A percentile compares a stretch with the other conserved stretches of the same genome.
phyloP scores from a whole-genome alignment of 2,329 filamentous ascomycete genomes.

The Penicillium sp. region DNA sequence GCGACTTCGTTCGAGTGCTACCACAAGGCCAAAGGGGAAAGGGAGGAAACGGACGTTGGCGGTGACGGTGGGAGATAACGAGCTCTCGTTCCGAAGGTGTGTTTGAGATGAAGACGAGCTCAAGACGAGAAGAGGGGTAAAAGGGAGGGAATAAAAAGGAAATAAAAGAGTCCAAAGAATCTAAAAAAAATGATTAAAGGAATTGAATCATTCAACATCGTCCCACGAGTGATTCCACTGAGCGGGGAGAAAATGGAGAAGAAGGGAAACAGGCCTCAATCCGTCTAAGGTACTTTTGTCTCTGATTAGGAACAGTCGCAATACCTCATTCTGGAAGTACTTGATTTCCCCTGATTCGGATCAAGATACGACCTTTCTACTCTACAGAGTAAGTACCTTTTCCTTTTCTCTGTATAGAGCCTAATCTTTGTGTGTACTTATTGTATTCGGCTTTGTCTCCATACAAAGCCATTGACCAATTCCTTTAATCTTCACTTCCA shows the following conservation, averaged over 20 bases:
- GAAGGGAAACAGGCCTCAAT: background rate
- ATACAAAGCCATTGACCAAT: background rate
- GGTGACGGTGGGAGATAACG: background rate
- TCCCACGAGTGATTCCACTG: conserved; percentile 7
- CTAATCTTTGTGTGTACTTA: background rate
- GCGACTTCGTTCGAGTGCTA: background rate
- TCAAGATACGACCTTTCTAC: no score
- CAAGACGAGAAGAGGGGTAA: background rate
- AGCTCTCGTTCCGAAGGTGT: conserved; percentile 1
- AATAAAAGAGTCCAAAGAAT: background rate
- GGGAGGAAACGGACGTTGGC: background rate
- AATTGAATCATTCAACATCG: conserved; percentile 6
- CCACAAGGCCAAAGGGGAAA: background rate
- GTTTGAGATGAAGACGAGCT: background rate
- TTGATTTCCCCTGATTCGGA: background rate
- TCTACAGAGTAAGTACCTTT: no score
- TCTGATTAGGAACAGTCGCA: background rate
- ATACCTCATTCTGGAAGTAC: background rate
- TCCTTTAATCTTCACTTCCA: conserved; percentile 1
- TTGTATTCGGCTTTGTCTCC: background rate
- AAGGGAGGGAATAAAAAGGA: background rate
- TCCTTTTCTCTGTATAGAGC: no score
- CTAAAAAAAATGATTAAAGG: background rate
- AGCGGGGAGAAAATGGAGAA: conserved; percentile 7
- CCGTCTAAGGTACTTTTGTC: background rate